Conservation (phyloP, 2,329 filamentous ascomycete genomes). For the Cladosporium sp. region DNA sequence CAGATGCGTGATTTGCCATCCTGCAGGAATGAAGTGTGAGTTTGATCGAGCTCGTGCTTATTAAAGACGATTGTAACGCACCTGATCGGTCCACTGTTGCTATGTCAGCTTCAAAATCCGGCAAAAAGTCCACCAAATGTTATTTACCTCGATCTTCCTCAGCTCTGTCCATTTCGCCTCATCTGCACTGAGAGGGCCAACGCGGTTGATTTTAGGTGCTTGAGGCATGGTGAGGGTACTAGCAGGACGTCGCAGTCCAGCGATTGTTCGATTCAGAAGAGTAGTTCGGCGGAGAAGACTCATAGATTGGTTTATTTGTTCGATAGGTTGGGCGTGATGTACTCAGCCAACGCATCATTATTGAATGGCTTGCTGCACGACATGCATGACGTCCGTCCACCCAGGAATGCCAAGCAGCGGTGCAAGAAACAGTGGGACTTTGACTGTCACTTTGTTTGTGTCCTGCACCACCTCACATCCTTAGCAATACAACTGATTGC, state of each 20-base stretch:
- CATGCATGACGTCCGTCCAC: background rate
- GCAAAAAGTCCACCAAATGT: background rate
- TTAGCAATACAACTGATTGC: no score
- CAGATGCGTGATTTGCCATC: constrained; percentile 44
- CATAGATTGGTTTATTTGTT: background rate
- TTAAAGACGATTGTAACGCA: background rate
- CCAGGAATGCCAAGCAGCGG: background rate
- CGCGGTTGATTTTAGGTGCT: constrained; percentile 43
- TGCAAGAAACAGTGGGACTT: background rate
- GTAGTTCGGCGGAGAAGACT: background rate
- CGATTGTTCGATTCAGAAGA: background rate
- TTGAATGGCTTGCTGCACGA: no score
- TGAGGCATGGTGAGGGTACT: constrained; percentile 29
- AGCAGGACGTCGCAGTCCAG: background rate
- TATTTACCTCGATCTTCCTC: constrained; percentile 44
- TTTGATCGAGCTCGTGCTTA: background rate
- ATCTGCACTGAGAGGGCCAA: constrained; percentile 47
- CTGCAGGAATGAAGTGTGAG: constrained; percentile 23
- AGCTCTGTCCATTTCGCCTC: constrained; percentile 57
- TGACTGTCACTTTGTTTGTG: no score
- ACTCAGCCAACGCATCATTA: no score
- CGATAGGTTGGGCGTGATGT: no score
- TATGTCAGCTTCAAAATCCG: background rate
- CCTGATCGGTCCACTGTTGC: constrained; percentile 36
- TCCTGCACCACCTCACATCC: no score